Base-by-base conservation (phyloP, 1,284 basidiomycete genomes). In the Malassezia psittaci region DNA sequence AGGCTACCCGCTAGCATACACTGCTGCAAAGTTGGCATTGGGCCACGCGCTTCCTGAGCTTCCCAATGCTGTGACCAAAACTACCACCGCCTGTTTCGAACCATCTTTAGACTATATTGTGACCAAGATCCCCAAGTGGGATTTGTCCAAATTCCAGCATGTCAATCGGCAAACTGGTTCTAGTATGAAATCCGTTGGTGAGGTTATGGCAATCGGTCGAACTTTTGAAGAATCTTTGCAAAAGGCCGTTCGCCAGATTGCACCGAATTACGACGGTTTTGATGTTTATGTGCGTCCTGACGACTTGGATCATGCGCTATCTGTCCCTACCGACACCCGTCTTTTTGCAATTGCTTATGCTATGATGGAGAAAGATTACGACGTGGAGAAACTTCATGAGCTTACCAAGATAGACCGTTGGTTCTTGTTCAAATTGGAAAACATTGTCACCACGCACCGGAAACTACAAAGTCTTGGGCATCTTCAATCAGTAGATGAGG, bases 51-150 rank as follows among this genome's bases (percentile, higher is more conserved):
- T 99, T 34, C 93, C 93, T 13, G 93, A 98, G 79, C 81, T 96
- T 35, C 93, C 93, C 29, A 99, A 99, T 77, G 90, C 93, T 33
- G 94, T 98, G 58, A 99, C 94, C 52, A 99, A 98, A 80, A 93
- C 90, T 13, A 99, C 94, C 5, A 98, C 93, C 7, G 94, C 94
- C 1, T 98, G 94, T 78, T 99, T 98, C 77, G 94, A 99, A 76
- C 93, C 94, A n/a, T 91, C 90, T 12, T 81, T 99, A 49, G 94
- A 99, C 78, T 99, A 99, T 78, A 94, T 98, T 72, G 93, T 99
- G 62, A 96, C 90, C 56, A 98, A 99, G 80, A 98, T 99, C 67
- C 94, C 94, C 66, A 96, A 96, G 78, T 98, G 94, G 69, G 94
- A 99, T 78, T 79, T 99, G 60, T 90, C 90, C 66, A 99, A 99